Evolutionary conservation across 108 stramenopile species (phyloP), one percentile per base, ranked within the genome.

Genomic region (Conticribra guillardii): DNA sequence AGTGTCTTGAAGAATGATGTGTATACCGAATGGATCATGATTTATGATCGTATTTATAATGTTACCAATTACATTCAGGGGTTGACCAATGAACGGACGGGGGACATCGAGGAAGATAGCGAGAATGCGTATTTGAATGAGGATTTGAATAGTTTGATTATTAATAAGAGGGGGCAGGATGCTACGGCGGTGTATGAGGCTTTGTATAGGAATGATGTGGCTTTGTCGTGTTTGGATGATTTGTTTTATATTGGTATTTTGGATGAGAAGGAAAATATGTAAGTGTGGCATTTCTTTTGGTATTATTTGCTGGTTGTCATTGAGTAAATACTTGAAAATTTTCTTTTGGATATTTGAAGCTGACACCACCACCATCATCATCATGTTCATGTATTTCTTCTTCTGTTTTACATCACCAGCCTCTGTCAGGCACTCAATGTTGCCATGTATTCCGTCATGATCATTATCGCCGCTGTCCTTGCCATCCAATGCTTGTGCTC

Each of bases 401-500:
- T 49, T 27, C 15, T 27, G 3, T 8, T 63, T 2, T 49, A 17
- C 1, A 26, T 27, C 0, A 28, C 16, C 56, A 59, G 57, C 1
- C 41, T 79, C 2, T 71, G 64, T 44, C 64, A 53, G 48, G 60
- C 64, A 4, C 65, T 79, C 59, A 71, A 70, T 59, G 48, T 57
- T 58, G 69, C 70, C 44, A 82, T 82, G 82, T 83, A 82, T 55
- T 54, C 67, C 21, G 53, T 83, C 60, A 76, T 85, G 74, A 79
- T 85, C 37, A 49, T 82, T 4, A 79, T 85, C 31, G 70, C 85
- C 14, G 76, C 58, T 0, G 60, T 85, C 32, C 62, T 85, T 17
- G 75, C 57, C 31, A 50, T 85, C 30, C 82, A 83, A 54, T 82
- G 81, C 58, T 29, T 80, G 4, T 85, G 85, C 59, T 85, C 85